Conservation (phyloP, 257 asterid species). For the Cruciata laevipes region DNA sequence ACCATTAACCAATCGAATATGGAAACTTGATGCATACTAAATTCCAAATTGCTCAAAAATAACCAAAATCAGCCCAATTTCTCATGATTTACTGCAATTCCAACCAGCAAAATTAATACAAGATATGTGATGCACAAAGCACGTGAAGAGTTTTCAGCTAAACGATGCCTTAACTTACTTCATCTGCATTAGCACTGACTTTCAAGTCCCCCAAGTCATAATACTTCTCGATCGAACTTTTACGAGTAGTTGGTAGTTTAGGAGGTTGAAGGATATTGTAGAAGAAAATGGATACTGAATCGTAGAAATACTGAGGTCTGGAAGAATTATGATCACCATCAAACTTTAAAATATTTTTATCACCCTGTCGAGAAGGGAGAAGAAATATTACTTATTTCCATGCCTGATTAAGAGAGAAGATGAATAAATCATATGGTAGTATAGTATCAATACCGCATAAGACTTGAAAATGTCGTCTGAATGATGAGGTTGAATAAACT, state of each 20-base stretch:
- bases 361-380: conserved; percentile 61
- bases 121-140: background rate
- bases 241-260: conserved; percentile 42
- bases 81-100: background rate
- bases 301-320: conserved; percentile 87
- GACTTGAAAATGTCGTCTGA: conserved; percentile 73
- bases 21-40: background rate
- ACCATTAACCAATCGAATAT: background rate
- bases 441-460: conserved; percentile 58
- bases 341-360: conserved; percentile 83
- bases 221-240: conserved; percentile 56
- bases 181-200: conserved; percentile 50
- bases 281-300: conserved; percentile 87
- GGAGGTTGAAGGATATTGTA: conserved; percentile 89
- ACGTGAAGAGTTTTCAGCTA: background rate
- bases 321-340: conserved; percentile 98
- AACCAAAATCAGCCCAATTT: background rate
- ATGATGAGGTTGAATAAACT: conserved; percentile 71
- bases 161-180: conserved; percentile 44
- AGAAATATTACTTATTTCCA: conserved; percentile 10
- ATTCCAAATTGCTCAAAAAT: background rate
- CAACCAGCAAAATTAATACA: background rate
- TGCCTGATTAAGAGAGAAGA: conserved; percentile 11
- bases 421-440: background rate
- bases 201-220: conserved; percentile 67